Evolutionary conservation across 805 yeast species (phyloP).

Genomic region (Hanseniaspora valbyensis): DNA sequence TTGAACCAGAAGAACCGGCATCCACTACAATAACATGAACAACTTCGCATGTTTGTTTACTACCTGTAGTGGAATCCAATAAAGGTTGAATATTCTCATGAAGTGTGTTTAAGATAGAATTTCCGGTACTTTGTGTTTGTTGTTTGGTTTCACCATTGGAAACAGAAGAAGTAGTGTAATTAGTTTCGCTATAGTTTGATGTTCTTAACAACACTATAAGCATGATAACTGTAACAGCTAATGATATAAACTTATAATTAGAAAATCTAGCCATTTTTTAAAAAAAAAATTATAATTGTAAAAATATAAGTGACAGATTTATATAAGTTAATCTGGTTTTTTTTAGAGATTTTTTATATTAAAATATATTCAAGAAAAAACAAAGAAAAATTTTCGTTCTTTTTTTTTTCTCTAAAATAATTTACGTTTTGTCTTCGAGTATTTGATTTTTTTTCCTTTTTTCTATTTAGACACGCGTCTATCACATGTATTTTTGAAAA

Average conservation of each 20-base stretch:
- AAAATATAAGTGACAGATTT: too few relatives aligned
- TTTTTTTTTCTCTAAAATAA: too few relatives aligned
- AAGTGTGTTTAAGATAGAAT: neutral
- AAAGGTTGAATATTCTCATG: constrained; percentile 7
- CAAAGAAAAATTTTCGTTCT: too few relatives aligned
- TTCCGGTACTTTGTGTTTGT: neutral
- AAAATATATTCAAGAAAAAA: too few relatives aligned
- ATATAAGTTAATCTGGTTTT: too few relatives aligned
- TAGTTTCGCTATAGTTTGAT: constrained; percentile 2
- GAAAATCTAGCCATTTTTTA: constrained; percentile 11
- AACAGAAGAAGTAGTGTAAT: neutral
- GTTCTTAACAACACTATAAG: constrained; percentile 11
- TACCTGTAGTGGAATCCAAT: neutral
- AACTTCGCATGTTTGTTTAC: constrained; percentile 26
- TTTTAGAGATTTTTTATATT: too few relatives aligned
- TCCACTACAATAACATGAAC: constrained; percentile 81
- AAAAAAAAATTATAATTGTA: neutral
- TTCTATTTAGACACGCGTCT: too few relatives aligned
- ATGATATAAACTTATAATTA: constrained; percentile 12
- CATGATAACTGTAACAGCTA: constrained; percentile 14
- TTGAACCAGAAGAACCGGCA: constrained; percentile 96
- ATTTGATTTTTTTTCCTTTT: too few relatives aligned
- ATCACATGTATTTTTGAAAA: too few relatives aligned
- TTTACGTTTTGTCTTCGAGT: too few relatives aligned
- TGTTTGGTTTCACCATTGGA: too few relatives aligned